Evolutionary conservation across 1,284 basidiomycete genomes (phyloP).

Genomic region (Agaricales sp.): DNA sequence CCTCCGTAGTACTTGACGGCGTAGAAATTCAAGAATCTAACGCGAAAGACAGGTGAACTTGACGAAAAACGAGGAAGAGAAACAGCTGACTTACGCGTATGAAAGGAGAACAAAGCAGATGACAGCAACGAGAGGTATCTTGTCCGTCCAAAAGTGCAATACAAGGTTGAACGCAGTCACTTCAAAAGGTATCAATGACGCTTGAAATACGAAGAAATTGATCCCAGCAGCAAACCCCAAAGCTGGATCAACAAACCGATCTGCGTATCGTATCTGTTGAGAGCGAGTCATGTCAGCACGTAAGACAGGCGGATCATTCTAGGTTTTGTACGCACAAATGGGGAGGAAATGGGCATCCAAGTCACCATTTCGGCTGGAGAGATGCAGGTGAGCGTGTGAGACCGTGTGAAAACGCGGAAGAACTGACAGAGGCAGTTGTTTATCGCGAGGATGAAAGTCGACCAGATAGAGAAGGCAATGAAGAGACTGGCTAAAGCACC

Average conservation of each 20-base stretch:
- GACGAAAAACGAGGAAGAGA: background rate
- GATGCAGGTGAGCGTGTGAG: background rate
- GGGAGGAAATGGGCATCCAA: constrained; percentile 39
- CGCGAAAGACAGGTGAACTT: constrained; percentile 1
- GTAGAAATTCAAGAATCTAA: constrained; percentile 31
- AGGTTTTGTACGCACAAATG: constrained; percentile 25
- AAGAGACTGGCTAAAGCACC: constrained; percentile 27
- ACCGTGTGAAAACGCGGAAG: background rate
- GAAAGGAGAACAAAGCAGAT: constrained; percentile 26
- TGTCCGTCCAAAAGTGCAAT: constrained; percentile 38
- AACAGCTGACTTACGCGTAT: constrained; percentile 26
- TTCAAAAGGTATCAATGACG: constrained; percentile 34
- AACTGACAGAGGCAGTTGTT: constrained; percentile 34
- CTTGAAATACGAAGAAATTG: constrained; percentile 37
- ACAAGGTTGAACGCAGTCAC: constrained; percentile 35
- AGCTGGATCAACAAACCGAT: constrained; percentile 37
- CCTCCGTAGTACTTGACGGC: constrained; percentile 42
- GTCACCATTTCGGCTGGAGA: constrained; percentile 39
- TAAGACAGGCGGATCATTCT: background rate
- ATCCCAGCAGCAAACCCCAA: constrained; percentile 34
- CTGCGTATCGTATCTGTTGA: constrained; percentile 31
- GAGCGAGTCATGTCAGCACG: background rate
- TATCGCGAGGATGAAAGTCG: constrained; percentile 32
- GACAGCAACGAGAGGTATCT: constrained; percentile 31
- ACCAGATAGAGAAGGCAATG: constrained; percentile 35